A percentile compares a stretch with the other conserved stretches of the same genome.
Conservation (phyloP, 345 rosid species). For the Euphorbia pulcherrima region DNA sequence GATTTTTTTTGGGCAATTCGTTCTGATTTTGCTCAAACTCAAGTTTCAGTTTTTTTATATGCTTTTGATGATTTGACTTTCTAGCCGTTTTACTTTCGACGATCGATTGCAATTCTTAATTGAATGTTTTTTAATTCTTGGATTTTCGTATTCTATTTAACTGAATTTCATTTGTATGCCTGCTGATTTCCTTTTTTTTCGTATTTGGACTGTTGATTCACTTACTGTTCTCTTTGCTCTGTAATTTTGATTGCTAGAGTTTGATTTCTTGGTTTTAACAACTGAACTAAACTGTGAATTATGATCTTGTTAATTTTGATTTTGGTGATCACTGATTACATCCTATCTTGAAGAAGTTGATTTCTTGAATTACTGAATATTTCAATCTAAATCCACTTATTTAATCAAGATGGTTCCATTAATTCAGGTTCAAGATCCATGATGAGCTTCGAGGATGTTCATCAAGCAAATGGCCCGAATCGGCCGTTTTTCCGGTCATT, state of each 20-base stretch:
- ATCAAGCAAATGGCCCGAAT: constrained; percentile 16
- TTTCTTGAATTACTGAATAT: neutral
- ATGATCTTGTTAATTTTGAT: neutral
- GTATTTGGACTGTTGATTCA: neutral
- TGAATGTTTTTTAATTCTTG: neutral
- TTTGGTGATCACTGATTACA: neutral
- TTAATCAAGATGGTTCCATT: neutral
- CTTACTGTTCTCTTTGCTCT: neutral
- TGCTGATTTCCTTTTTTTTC: neutral
- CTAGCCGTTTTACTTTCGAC: neutral
- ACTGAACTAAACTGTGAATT: neutral
- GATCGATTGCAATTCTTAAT: neutral
- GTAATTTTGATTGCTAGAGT: neutral
- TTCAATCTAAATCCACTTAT: neutral
- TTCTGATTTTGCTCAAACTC: neutral
- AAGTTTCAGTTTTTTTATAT: neutral
- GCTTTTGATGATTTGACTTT: too few species aligned
- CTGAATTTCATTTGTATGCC: neutral
- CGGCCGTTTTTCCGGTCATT: constrained; percentile 14
- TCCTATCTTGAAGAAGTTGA: neutral
- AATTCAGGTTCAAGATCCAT: constrained; percentile 29
- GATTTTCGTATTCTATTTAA: neutral
- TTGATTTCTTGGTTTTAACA: neutral
- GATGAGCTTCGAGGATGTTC: constrained; percentile 27
- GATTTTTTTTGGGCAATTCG: neutral